A percentile compares a stretch with the other conserved stretches of the same genome.
These are phyloP conservation scores for Coccomyxa subellipsoidea DNA, from an alignment of 163 green algal species.

Conservation along the genomic window DNA sequence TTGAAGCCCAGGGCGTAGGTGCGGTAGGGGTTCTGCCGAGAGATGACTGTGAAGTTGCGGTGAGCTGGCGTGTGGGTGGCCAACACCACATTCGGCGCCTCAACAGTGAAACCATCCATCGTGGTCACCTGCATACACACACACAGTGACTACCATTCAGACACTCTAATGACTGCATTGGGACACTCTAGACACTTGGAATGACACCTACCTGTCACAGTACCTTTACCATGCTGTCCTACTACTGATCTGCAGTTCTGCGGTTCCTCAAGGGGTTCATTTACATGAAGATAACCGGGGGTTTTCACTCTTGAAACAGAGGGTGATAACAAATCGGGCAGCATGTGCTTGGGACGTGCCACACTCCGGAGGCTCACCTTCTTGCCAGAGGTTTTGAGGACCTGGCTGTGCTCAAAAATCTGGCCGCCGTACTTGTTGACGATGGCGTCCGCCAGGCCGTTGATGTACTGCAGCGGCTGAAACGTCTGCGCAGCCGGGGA, in stretches of 20 bases:
- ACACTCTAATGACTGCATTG: too few relatives aligned
- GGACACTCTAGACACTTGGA: too few relatives aligned
- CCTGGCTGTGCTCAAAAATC: slow-evolving; percentile 9
- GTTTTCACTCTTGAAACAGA: too few relatives aligned
- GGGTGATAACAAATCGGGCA: too few relatives aligned
- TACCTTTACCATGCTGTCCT: too few relatives aligned
- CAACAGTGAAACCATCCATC: background rate
- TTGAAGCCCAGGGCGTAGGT: slow-evolving; percentile 43
- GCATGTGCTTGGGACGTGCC: background rate
- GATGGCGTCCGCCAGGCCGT: slow-evolving; percentile 9
- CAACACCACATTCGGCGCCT: slow-evolving; percentile 36
- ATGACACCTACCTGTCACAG: too few relatives aligned
- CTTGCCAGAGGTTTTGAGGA: background rate
- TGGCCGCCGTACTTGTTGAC: slow-evolving; percentile 6
- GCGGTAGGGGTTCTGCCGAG: slow-evolving; percentile 42
- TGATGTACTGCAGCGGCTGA: slow-evolving; percentile 1
- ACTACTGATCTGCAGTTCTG: too few relatives aligned
- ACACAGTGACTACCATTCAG: background rate
- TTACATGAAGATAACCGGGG: background rate
- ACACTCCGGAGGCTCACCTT: background rate
- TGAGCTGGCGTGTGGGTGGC: slow-evolving; percentile 57
- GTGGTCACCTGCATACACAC: background rate
- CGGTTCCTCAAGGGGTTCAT: background rate
- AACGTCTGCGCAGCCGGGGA: slow-evolving; percentile 1
- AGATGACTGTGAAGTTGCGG: slow-evolving; percentile 57